A percentile compares a stretch with the other conserved stretches of the same genome.
phyloP scores from a whole-genome alignment of 768 basidiomycete species.

The Boletus fagicola region DNA sequence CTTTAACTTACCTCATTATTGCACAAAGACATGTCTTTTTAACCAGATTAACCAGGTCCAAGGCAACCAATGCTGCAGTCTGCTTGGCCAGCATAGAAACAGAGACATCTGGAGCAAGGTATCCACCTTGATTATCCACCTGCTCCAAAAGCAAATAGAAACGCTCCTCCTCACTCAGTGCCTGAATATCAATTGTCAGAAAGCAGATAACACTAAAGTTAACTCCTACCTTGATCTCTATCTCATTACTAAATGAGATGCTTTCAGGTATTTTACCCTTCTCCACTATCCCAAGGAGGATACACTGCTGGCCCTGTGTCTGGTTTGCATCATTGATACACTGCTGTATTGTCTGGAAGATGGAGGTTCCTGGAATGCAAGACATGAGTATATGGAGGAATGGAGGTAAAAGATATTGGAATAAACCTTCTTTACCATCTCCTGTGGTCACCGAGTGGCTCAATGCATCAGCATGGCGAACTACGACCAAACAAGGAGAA shows the following conservation, averaged over 20 bases:
- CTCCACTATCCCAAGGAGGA: slow-evolving; percentile 74
- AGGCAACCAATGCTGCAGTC: slow-evolving; percentile 87
- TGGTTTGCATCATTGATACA: slow-evolving; percentile 60
- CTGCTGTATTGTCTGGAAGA: slow-evolving; percentile 59
- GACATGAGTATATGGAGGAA: neutral
- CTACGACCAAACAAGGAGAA: slow-evolving; percentile 80
- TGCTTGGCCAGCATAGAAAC: slow-evolving; percentile 71
- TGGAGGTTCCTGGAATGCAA: slow-evolving; percentile 47
- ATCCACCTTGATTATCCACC: slow-evolving; percentile 37
- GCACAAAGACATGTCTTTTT: slow-evolving; percentile 55
- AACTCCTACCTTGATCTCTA: slow-evolving; percentile 62
- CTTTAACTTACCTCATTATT: slow-evolving; percentile 16
- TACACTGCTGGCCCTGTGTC: slow-evolving; percentile 63
- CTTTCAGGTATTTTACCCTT: slow-evolving; percentile 59
- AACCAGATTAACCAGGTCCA: slow-evolving; percentile 74
- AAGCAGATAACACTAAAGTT: neutral
- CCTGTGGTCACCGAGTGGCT: slow-evolving; percentile 60
- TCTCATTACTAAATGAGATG: slow-evolving; percentile 84
- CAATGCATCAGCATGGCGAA: slow-evolving; percentile 81
- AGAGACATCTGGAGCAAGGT: slow-evolving; percentile 75
- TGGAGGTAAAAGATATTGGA: neutral
- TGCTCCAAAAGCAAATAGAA: slow-evolving; percentile 50
- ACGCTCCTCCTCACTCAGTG: slow-evolving; percentile 76
- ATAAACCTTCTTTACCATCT: slow-evolving; percentile 56
- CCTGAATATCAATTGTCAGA: slow-evolving; percentile 42